Conservation (phyloP, 1,284 basidiomycete genomes). For the Ganoderma sinense region DNA sequence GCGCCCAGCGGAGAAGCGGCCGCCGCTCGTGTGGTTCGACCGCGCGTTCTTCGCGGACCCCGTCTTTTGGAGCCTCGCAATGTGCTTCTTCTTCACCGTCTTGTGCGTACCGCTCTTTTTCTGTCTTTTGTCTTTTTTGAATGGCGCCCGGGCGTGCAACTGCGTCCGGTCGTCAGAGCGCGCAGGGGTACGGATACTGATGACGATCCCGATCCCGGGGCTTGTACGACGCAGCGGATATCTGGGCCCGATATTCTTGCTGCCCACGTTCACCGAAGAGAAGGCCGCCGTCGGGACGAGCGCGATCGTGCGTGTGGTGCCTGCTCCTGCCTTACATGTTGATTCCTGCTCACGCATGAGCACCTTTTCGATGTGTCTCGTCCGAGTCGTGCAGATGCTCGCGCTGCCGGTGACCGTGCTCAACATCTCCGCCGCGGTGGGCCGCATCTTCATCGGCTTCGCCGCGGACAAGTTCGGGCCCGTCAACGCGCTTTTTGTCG, state of each 20-base stretch:
- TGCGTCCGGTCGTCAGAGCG: too few species aligned
- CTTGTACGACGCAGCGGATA: conserved; percentile 21
- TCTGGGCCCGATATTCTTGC: conserved; percentile 28
- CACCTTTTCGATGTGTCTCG: too few species aligned
- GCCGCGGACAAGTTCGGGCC: conserved; percentile 31
- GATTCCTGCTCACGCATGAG: too few species aligned
- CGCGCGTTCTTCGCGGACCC: conserved; percentile 31
- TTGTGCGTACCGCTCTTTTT: conserved; percentile 19
- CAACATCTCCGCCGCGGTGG: conserved; percentile 30
- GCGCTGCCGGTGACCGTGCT: conserved; percentile 30
- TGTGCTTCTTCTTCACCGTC: conserved; percentile 31
- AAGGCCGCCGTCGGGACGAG: conserved; percentile 24
- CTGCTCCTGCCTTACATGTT: neutral
- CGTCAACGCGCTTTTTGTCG: conserved; percentile 29
- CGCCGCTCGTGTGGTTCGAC: conserved; percentile 30
- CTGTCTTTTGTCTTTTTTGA: too few species aligned
- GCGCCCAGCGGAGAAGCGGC: conserved; percentile 17
- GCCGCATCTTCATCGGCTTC: conserved; percentile 29
- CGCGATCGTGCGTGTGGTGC: conserved; percentile 21
- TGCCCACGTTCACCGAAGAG: conserved; percentile 30
- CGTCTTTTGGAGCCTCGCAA: conserved; percentile 29
- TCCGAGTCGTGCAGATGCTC: conserved; percentile 21
- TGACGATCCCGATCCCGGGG: neutral
- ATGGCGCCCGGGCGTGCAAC: too few species aligned
- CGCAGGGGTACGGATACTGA: neutral